These are phyloP conservation scores for Trichoderma koningii DNA, from an alignment of 2,329 filamentous ascomycete species.

Conservation along the genomic window DNA sequence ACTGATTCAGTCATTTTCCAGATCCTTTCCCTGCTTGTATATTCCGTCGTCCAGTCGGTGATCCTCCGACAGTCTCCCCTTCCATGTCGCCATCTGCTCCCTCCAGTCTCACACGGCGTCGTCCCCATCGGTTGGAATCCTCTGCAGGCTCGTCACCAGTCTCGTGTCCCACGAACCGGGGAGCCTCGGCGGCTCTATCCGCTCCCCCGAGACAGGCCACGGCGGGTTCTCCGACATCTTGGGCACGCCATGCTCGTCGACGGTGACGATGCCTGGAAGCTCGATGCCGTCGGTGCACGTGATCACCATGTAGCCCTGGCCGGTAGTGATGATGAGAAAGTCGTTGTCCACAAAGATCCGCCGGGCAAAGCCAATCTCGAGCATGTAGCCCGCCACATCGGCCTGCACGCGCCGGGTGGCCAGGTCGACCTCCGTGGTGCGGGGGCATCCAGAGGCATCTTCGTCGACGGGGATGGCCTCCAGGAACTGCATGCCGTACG, in stretches of 20 bases:
- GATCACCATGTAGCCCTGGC: constrained; percentile 23
- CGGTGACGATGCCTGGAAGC: constrained; percentile 14
- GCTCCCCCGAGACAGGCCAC: constrained; percentile 16
- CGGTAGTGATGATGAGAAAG: constrained; percentile 26
- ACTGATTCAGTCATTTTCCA: not conserved
- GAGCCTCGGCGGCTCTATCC: constrained; percentile 25
- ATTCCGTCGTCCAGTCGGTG: not conserved
- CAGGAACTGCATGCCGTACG: constrained; percentile 26
- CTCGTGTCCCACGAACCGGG: constrained; percentile 24
- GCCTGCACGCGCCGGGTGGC: not conserved
- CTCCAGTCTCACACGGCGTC: not conserved
- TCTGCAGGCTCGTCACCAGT: constrained; percentile 22
- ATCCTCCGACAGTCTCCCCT: not conserved
- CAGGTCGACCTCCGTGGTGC: not conserved
- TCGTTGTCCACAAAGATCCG: constrained; percentile 26
- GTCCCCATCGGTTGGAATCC: not conserved
- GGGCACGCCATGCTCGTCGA: not conserved
- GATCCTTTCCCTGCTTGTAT: not conserved
- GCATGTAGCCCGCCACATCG: constrained; percentile 16
- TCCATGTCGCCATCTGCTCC: not conserved
- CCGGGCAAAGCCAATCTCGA: constrained; percentile 20
- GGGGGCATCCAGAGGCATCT: constrained; percentile 1
- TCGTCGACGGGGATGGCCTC: not conserved
- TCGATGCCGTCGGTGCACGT: constrained; percentile 18
- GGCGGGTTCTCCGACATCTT: constrained; percentile 13